A percentile compares a stretch with the other conserved stretches of the same genome.
These are phyloP conservation scores for Trichosporon ovoides DNA, from an alignment of 1,284 basidiomycete genomes.

Conservation along the genomic window DNA sequence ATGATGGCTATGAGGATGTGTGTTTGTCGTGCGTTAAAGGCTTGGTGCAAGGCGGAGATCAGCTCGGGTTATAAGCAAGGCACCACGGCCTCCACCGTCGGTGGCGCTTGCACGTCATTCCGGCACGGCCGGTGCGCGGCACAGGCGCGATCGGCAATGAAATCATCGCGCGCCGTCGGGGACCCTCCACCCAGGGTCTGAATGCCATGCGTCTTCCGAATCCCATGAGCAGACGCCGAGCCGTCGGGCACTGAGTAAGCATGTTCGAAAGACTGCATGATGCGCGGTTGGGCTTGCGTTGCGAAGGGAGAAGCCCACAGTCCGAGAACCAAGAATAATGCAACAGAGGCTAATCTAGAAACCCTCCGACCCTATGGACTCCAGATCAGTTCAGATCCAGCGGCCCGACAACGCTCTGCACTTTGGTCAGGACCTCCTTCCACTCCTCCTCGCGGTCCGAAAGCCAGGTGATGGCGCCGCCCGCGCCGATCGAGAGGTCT, in stretches of 20 bases:
- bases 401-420: slow-evolving; percentile 50
- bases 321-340: background rate
- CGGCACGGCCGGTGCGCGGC: too few relatives aligned
- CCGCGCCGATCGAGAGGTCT: slow-evolving; percentile 66
- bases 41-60: too few relatives aligned
- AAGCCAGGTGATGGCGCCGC: slow-evolving; percentile 91
- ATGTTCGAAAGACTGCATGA: background rate
- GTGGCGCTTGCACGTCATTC: too few relatives aligned
- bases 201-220: background rate
- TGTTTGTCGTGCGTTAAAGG: background rate
- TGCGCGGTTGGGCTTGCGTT: background rate
- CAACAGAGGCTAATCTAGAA: background rate
- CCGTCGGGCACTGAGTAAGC: background rate
- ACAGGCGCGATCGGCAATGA: background rate
- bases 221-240: background rate
- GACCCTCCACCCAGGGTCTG: background rate
- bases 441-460: slow-evolving; percentile 83
- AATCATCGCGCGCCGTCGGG: background rate
- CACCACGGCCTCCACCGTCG: too few relatives aligned
- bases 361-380: background rate
- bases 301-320: too few relatives aligned
- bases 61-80: too few relatives aligned
- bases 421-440: slow-evolving; percentile 87
- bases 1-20: background rate
- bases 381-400: slow-evolving; percentile 12